Conservation (phyloP, 2,329 filamentous ascomycete genomes). For the Chaetomiaceae sp. region DNA sequence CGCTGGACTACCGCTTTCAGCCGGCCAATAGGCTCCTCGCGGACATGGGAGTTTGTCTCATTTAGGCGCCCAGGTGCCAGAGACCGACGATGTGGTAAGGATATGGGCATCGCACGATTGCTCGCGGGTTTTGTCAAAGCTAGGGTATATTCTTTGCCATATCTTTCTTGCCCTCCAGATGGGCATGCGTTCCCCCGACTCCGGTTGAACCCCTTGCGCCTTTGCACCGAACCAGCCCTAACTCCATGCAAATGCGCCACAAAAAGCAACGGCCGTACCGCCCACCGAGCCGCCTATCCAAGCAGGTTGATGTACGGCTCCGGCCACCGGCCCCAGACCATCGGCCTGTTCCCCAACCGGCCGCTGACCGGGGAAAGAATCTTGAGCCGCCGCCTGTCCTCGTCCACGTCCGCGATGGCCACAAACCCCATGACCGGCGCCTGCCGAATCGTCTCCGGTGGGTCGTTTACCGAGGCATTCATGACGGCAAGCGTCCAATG, state of each 20-base stretch:
- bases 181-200: no score
- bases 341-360: constrained; percentile 69
- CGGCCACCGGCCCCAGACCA: constrained; percentile 84
- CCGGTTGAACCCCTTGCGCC: neutral
- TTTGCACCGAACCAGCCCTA: neutral
- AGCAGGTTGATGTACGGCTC: constrained; percentile 77
- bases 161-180: no score
- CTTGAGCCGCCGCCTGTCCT: constrained; percentile 73
- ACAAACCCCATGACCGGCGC: constrained; percentile 87
- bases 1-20: no score
- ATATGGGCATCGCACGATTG: no score
- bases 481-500: constrained; percentile 84
- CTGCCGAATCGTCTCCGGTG: constrained; percentile 68
- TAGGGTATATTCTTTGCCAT: no score
- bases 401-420: constrained; percentile 88
- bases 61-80: no score
- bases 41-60: no score
- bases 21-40: no score
- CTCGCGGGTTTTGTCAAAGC: no score
- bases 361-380: constrained; percentile 81
- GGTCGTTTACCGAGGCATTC: constrained; percentile 66
- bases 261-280: neutral
- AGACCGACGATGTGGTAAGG: no score
- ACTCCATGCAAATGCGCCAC: neutral
- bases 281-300: constrained; percentile 36